Base-by-base conservation (phyloP, 768 basidiomycete species). In the Lentinula guzmanii region DNA sequence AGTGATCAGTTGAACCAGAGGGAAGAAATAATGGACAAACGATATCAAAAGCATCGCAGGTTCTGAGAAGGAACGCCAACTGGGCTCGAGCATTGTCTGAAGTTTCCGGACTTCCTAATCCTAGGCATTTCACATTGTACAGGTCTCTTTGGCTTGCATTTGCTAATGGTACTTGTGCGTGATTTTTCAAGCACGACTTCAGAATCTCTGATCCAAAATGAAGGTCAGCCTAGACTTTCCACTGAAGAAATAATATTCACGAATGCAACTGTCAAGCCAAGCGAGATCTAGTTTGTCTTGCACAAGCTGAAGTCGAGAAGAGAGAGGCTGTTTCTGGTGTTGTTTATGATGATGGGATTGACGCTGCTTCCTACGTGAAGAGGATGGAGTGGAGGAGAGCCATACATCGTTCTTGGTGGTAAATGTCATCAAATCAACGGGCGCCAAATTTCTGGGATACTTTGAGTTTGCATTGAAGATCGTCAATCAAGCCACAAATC, bases 31-130 rank as follows among this genome's bases (percentile, higher is more conserved):
- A 9, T 6, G 7, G 9, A 50, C 58, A 8, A 4, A 51, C 58
- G 15, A 59, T 59, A 5, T 50, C 10, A 28, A 59, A 37, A 33
- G n/a, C 4, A 18, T 59, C 33, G 18, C 58, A 59, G n/a, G n/a
- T 11, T 11, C 18, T 37, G 16, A 59, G 58, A 33, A 59, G 58
- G n/a, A 59, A 59, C 5, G 58, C 58, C 33, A 59, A 13, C 42
- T 59, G 58, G 4, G 37, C 58, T 16, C 58, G 58, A 48, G 58
- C 58, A 51, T 59, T 59, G 8, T 59, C 48, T 28, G 58, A 59
- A 34, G 58, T 48, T 34, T 59, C 45, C 4, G 58, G 58, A 45
- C 58, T 59, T 48, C 58, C 58, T 21, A 59, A n/a, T n/a, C 58
- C 58, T 13, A 59, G 34, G 41, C 58, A 59, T 50, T n/a, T 48